These are phyloP conservation scores for Nemania diffusa DNA, from an alignment of 2,329 filamentous ascomycete genomes.

Conservation along the genomic window DNA sequence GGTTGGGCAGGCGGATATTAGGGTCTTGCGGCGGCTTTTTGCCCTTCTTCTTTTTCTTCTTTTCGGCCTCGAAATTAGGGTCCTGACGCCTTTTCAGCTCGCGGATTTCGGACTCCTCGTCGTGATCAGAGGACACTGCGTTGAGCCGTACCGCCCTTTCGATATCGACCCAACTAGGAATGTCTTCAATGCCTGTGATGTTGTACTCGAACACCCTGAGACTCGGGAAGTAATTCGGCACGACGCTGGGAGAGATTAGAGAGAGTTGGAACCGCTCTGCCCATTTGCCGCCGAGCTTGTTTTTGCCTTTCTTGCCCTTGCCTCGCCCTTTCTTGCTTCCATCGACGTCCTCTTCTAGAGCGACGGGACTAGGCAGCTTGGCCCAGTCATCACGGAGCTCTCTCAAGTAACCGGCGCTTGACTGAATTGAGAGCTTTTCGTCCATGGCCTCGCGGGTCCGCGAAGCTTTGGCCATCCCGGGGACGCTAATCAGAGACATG, in stretches of 20 bases:
- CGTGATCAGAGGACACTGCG: background rate
- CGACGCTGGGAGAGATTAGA: slow-evolving; percentile 84
- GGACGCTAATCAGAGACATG: slow-evolving; percentile 58
- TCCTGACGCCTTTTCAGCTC: slow-evolving; percentile 43
- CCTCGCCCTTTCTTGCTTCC: slow-evolving; percentile 59
- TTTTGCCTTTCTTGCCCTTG: slow-evolving; percentile 63
- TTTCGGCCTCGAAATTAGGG: slow-evolving; percentile 46
- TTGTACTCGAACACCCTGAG: slow-evolving; percentile 96
- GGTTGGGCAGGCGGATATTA: slow-evolving; percentile 72
- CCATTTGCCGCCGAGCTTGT: slow-evolving; percentile 80
- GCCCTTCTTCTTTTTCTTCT: slow-evolving; percentile 58
- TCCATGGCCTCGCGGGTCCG: slow-evolving; percentile 55
- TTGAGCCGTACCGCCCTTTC: slow-evolving; percentile 25
- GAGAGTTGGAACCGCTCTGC: slow-evolving; percentile 87
- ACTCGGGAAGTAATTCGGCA: slow-evolving; percentile 92
- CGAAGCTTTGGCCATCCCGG: slow-evolving; percentile 41
- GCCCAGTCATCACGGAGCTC: slow-evolving; percentile 84
- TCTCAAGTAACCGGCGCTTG: slow-evolving; percentile 81
- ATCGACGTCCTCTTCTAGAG: slow-evolving; percentile 42
- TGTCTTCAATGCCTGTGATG: slow-evolving; percentile 76
- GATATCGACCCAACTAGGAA: slow-evolving; percentile 56
- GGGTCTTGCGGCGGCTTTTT: slow-evolving; percentile 63
- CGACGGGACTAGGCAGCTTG: slow-evolving; percentile 69
- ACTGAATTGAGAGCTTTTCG: slow-evolving; percentile 68
- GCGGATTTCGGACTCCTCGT: slow-evolving; percentile 22